Evolutionary conservation across 306 rosid species (phyloP).

Genomic region (Gastrolobium bilobum): DNA sequence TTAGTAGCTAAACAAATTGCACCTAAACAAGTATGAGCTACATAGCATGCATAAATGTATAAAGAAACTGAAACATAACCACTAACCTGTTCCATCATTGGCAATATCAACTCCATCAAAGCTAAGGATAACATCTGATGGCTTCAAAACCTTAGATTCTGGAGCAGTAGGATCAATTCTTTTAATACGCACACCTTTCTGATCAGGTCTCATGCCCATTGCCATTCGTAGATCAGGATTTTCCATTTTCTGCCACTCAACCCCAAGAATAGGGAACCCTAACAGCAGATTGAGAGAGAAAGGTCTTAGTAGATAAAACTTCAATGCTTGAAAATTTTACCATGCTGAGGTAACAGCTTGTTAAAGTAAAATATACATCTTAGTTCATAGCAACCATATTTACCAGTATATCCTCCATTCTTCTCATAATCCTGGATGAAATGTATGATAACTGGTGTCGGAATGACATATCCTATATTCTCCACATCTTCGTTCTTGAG

Average conservation of each 20-base stretch:
- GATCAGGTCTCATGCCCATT: conserved; percentile 85
- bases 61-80: conserved; percentile 31
- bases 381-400: conserved; percentile 35
- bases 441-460: conserved; percentile 95
- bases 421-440: conserved; percentile 92
- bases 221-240: conserved; percentile 90
- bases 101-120: conserved; percentile 94
- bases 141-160: conserved; percentile 83
- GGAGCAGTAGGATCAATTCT: conserved; percentile 95
- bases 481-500: conserved; percentile 95
- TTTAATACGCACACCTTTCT: conserved; percentile 96
- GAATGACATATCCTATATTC: conserved; percentile 96
- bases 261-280: conserved; percentile 97
- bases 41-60: background rate
- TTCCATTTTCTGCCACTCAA: conserved; percentile 99
- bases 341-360: conserved; percentile 29
- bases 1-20: conserved; percentile 33
- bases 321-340: background rate
- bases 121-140: conserved; percentile 94
- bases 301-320: conserved; percentile 26
- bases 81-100: conserved; percentile 94
- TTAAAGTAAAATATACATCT: conserved; percentile 44
- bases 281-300: conserved; percentile 38
- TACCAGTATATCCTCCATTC: conserved; percentile 92
- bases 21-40: conserved; percentile 39